Evolutionary conservation across 2,329 filamentous ascomycete species (phyloP), one percentile per base, ranked within the genome.

Genomic region (Ascosphaera acerosa): DNA sequence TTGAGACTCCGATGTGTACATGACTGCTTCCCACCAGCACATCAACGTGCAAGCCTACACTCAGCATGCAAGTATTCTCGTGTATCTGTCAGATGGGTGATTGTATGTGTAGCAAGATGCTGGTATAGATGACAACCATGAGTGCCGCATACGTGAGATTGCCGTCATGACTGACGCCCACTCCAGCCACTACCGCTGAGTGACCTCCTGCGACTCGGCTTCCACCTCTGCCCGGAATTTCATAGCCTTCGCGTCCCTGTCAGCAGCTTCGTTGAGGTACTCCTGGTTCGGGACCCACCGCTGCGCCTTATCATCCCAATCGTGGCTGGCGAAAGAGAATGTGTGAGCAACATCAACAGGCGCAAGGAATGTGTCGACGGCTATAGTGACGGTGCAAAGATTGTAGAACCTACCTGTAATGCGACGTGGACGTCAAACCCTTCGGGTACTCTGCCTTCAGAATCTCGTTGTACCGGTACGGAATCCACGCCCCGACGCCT

Each of bases 401-500:
- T 10, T n/a, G n/a, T 15, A 12, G 15, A 15, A 4, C 14, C 10
- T 23, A 42, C 49, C 40, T 36, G 53, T 50, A 49, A 46, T 31
- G 54, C 43, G 37, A 48, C 54, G 10, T 45, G 44, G 25, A 27
- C 2, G 41, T 51, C 4, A 38, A 32, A 4, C 46, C 41, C 40
- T 46, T 36, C 2, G 44, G 40, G 37, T 58, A 58, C 35, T 57
- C 53, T 30, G 51, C 44, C 6, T 42, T 40, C 29, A 56, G 38
- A 9, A 58, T 45, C 9, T 45, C 39, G 32, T 50, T 43, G 33
- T 56, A 58, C 17, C 45, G 45, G 35, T 48, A 57, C 3, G 78
- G 78, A 15, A 87, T 63, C 39, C 61, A 62, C 15, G 74, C 74
- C 9, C 61, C 53, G 2, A 76, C 68, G 14, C 74, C 76, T 52